Evolutionary conservation across 1,284 basidiomycete genomes (phyloP), one percentile per base, ranked within the genome.

Genomic region (Serendipita sp.): DNA sequence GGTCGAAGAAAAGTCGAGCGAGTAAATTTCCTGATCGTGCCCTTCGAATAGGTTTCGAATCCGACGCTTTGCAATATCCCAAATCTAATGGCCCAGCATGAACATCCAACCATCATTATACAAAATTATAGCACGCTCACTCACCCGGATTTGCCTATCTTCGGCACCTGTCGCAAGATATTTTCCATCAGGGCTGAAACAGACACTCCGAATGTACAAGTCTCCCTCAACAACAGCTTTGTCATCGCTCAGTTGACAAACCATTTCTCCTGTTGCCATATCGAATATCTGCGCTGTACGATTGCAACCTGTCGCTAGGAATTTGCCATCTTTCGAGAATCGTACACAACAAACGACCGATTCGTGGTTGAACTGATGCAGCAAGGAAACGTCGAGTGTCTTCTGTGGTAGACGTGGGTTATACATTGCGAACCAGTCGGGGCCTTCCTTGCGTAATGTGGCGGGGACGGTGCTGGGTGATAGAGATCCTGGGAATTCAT

Each of bases 371-470:
- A 99, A 77, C 1, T 90, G 96, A 73, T 98, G 92, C 22, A 93
- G 85, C 63, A 98, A 74, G 58, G 77, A 78, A n/a, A 99, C 91
- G 72, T 98, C 93, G 63, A 96, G 76, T 64, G 83, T 80, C 60
- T 86, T 79, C 75, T 92, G 90, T 26, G 78, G 62, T 65, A 82
- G 83, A 69, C 88, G 87, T 13, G 90, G 87, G 72, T 93, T 96
- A 78, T 93, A 97, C 61, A 96, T 82, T 17, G 91, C 93, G 70
- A 94, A 89, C 95, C 95, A 99, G 73, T 98, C 96, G 42, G 78
- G 76, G 0, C 93, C 94, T 72, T 93, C 89, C 73, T 89, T 91
- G 68, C 81, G 81, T 62, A 79, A 70, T 58, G 79, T 79, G 58
- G 75, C 72, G 22, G 78, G 75, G 17, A 80, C 64, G 26, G 26